These are phyloP conservation scores for Blastobotrys elegans DNA, from an alignment of 1,139 yeast species.

Conservation along the genomic window DNA sequence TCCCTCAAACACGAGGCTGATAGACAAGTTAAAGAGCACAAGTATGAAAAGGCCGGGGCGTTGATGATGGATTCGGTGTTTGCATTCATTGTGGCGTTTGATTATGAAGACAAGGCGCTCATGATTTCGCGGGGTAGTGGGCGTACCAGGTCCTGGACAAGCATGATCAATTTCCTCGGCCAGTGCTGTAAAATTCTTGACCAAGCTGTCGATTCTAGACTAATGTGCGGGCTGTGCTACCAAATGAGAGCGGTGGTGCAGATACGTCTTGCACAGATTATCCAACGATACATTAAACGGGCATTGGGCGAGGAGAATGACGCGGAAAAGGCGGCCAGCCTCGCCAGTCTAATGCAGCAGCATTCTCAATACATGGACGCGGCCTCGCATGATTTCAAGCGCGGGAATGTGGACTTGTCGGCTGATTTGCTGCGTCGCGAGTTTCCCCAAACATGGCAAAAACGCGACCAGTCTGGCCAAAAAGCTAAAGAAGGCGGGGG, in stretches of 20 bases:
- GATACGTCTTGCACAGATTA: slow-evolving; percentile 26
- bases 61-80: slow-evolving; percentile 35
- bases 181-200: slow-evolving; percentile 27
- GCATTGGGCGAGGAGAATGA: neutral
- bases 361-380: slow-evolving; percentile 13
- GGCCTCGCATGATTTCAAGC: slow-evolving; percentile 29
- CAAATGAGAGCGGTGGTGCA: slow-evolving; percentile 36
- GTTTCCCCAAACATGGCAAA: slow-evolving; percentile 33
- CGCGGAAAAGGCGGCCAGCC: neutral
- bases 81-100: slow-evolving; percentile 38
- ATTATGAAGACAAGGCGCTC: slow-evolving; percentile 37
- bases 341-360: neutral
- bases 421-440: slow-evolving; percentile 23
- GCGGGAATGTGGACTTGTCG: slow-evolving; percentile 30
- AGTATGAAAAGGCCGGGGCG: slow-evolving; percentile 29
- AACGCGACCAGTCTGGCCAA: slow-evolving; percentile 19
- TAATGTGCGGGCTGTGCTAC: slow-evolving; percentile 33
- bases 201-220: slow-evolving; percentile 16
- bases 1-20: slow-evolving; percentile 36
- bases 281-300: slow-evolving; percentile 1
- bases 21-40: slow-evolving; percentile 23
- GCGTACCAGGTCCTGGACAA: slow-evolving; percentile 35
- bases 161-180: slow-evolving; percentile 35
- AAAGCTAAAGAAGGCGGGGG: slow-evolving; percentile 26
- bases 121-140: slow-evolving; percentile 24